phyloP scores from a whole-genome alignment of 805 yeast genomes.

The Candida maltosa region DNA sequence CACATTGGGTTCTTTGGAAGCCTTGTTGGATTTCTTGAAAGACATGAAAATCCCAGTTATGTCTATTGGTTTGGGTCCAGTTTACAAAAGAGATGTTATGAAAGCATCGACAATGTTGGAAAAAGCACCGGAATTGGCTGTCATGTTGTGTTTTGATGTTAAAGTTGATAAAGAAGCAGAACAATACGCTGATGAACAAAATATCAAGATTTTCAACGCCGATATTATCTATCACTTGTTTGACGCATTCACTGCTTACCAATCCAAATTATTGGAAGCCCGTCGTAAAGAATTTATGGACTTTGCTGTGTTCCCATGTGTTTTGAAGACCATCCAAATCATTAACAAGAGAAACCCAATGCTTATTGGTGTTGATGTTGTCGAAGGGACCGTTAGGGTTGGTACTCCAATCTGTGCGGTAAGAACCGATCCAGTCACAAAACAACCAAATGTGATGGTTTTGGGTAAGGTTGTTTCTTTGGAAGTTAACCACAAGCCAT shows the following conservation, averaged over 20 bases:
- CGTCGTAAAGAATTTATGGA: slow-evolving; percentile 86
- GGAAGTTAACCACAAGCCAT: slow-evolving; percentile 92
- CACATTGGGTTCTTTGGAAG: slow-evolving; percentile 96
- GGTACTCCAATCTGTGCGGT: slow-evolving; percentile 98
- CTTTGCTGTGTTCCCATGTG: slow-evolving; percentile 93
- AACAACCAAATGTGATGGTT: slow-evolving; percentile 63
- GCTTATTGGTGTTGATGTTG: slow-evolving; percentile 98
- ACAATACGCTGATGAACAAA: slow-evolving; percentile 93
- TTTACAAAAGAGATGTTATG: slow-evolving; percentile 96
- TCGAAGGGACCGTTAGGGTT: slow-evolving; percentile 81
- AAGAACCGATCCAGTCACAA: slow-evolving; percentile 81
- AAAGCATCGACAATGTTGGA: slow-evolving; percentile 96
- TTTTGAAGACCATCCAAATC: slow-evolving; percentile 88
- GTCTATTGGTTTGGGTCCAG: slow-evolving; percentile 98
- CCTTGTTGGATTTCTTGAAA: slow-evolving; percentile 91
- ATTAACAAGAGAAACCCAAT: slow-evolving; percentile 98
- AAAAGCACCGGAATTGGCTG: slow-evolving; percentile 90
- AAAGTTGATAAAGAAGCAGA: slow-evolving; percentile 97
- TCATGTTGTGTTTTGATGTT: slow-evolving; percentile 98
- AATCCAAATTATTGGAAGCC: slow-evolving; percentile 79
- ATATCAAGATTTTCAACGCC: slow-evolving; percentile 89
- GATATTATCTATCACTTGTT: slow-evolving; percentile 95
- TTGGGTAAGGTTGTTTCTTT: slow-evolving; percentile 89
- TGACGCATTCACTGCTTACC: slow-evolving; percentile 92
- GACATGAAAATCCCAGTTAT: slow-evolving; percentile 99